Evolutionary conservation across 2,329 filamentous ascomycete genomes (phyloP), one percentile per base, ranked within the genome.

Genomic region (Penicillium sp.): DNA sequence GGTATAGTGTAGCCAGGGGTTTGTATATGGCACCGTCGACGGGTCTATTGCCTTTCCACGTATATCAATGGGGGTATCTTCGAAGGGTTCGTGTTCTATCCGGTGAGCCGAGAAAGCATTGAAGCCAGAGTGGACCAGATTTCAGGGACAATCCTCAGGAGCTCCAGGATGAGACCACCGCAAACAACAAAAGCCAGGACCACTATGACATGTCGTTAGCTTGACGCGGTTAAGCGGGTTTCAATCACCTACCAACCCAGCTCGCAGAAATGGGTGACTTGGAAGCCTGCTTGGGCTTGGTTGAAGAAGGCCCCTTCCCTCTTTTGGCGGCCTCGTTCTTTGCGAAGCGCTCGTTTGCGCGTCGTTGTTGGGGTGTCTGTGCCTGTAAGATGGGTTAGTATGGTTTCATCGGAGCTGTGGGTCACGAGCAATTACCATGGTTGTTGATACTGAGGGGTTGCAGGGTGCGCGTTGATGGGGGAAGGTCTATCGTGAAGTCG

Each of bases 361-460:
- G 77, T 54, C 83, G 81, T 74, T 87, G 84, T 66, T 83, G 79
- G 27, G 84, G 84, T 58, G 84, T 87, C 80, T 86, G 83, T 24
- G 78, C 80, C 81, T 83, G 45, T 10, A 22, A 14, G 5, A 27
- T 33, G 10, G n/a, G 24, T 35, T n/a, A 27, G 22, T 27, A 41
- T 41, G 13, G 13, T 7, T 41, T n/a, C 13, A 41, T 2, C 24
- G 4, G 11, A 27, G n/a, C 11, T 24, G 22, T 16, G 20, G 22
- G 5, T n/a, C 7, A 18, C 9, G 13, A 3, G 39, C 7, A n/a
- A 8, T 27, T 27, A 41, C 39, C 39, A 41, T 41, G 22, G 39
- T 41, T 13, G 13, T 38, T 22, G 35, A 20, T 36, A 20, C 18
- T 20, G 4, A 11, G 16, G 20, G 28, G 28, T 30, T 30, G 28